Evolutionary conservation across 345 rosid genomes (phyloP).

Genomic region (Populus euphratica): DNA sequence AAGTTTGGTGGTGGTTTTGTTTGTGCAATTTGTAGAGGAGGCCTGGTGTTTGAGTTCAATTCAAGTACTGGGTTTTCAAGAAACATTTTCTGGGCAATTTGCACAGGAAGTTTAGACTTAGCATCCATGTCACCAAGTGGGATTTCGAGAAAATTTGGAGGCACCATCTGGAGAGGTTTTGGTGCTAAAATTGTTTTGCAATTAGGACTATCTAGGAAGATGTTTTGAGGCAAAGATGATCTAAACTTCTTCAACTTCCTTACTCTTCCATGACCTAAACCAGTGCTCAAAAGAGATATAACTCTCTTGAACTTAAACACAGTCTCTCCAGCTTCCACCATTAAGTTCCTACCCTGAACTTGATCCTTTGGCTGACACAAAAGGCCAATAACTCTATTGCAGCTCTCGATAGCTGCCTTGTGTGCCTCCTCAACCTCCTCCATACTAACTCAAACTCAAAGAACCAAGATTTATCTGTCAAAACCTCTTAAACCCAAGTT

Average conservation of each 20-base stretch:
- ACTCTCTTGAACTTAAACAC: conserved; percentile 57
- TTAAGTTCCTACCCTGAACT: conserved; percentile 31
- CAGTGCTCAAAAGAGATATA: conserved; percentile 44
- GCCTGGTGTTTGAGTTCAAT: conserved; percentile 33
- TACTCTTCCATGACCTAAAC: conserved; percentile 47
- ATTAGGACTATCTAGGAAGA: conserved; percentile 56
- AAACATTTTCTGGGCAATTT: conserved; percentile 29
- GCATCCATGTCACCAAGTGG: conserved; percentile 22
- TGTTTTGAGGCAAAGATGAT: conserved; percentile 51
- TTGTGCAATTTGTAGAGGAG: conserved; percentile 36
- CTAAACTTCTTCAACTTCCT: conserved; percentile 44
- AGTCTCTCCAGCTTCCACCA: conserved; percentile 47
- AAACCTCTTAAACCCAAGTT: conserved; percentile 14
- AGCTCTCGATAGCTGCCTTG: conserved; percentile 25
- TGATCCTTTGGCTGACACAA: conserved; percentile 45
- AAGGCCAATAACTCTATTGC: conserved; percentile 40
- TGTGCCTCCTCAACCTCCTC: conserved; percentile 29
- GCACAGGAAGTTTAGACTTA: conserved; percentile 26
- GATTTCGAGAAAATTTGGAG: conserved; percentile 29
- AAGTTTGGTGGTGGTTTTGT: conserved; percentile 28
- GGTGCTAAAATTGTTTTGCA: conserved; percentile 49
- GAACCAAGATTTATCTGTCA: conserved; percentile 9
- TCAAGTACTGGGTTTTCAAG: conserved; percentile 42
- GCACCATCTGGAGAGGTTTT: conserved; percentile 58
- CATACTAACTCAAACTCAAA: conserved; percentile 13